Evolutionary conservation across 768 basidiomycete species (phyloP), one percentile per base, ranked within the genome.

Genomic region (Hortiboletus campestris): DNA sequence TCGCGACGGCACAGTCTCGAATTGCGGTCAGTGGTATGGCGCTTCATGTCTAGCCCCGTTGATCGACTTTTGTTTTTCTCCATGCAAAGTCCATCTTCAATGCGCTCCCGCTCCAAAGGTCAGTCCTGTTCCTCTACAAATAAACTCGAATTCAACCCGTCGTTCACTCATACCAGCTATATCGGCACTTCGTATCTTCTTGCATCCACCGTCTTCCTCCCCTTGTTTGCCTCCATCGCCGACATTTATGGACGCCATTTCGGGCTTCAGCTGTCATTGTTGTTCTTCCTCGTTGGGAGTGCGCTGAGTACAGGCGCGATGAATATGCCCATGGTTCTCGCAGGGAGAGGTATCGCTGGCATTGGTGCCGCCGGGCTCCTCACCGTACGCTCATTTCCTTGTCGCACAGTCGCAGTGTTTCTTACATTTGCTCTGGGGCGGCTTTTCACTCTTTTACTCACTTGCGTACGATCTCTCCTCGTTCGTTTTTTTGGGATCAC

Each of bases 201-300:
- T 16, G 74, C 81, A 0, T 79, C 80, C 17, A 80, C 81, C 3
- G 78, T 81, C 45, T 82, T 82, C 64, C 67, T 82, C 10, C 80
- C 80, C 6, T 60, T 83, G 9, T 82, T 78, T 42, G 80, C 77
- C 1, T 76, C 77, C 8, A 55, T 82, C 8, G 75, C 79, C 11
- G 80, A 82, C 57, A 70, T 81, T 20, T 79, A 76, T 66, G 81
- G 81, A 10, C 76, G 81, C 1, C 74, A 82, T 58, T 71, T 70
- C 53, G 76, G 78, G 2, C 66, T 80, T 35, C 81, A 82, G 57
- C n/a, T 76, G 2, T 69, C 78, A 5, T 61, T 82, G 12, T 7
- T 78, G 12, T 62, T 80, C 52, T 82, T 82, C 64, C 63, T 79
- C 20, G 40, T 78, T 34, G 80, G 80, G 12, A 78, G 78, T 43